Evolutionary conservation across 495 filamentous ascomycete species (phyloP).

Genomic region (Venustampulla echinocandica): DNA sequence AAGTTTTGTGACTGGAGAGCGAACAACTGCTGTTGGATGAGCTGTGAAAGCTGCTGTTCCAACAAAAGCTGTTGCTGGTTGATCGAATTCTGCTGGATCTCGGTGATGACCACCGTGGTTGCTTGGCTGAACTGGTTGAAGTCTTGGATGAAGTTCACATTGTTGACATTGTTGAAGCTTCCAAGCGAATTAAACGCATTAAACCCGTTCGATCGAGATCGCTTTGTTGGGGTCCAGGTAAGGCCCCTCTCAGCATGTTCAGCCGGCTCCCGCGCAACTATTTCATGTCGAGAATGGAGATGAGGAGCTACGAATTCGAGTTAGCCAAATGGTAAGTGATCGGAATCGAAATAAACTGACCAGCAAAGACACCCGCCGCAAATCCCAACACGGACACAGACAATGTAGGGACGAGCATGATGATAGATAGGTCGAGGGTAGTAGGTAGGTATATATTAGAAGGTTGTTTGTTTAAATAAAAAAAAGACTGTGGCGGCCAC

Average conservation of each 20-base stretch:
- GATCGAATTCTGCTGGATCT: background rate
- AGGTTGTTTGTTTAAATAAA: constrained; percentile 13
- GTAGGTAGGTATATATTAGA: constrained; percentile 8
- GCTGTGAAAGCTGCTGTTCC: background rate
- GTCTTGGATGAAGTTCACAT: constrained; percentile 5
- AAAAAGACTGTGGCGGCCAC: constrained; percentile 22
- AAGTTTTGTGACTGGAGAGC: constrained; percentile 3
- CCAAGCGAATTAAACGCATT: background rate
- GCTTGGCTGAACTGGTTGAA: constrained; percentile 1
- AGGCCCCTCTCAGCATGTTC: constrained; percentile 12
- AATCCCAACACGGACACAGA: constrained; percentile 12
- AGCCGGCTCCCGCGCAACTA: constrained; percentile 8
- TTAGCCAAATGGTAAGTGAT: background rate
- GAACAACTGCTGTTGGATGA: constrained; percentile 10
- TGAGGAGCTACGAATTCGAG: constrained; percentile 11
- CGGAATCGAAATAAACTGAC: constrained; percentile 5
- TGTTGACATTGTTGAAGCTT: constrained; percentile 3
- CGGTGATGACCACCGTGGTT: constrained; percentile 1
- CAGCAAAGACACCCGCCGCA: constrained; percentile 13
- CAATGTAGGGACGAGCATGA: constrained; percentile 18
- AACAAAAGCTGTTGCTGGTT: background rate
- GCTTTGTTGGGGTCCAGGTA: constrained; percentile 6
- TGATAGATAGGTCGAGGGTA: constrained; percentile 4
- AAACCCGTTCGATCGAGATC: background rate
- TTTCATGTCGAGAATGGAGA: constrained; percentile 6